phyloP scores from a whole-genome alignment of 495 filamentous ascomycete genomes.

The Penicillium arizonense region DNA sequence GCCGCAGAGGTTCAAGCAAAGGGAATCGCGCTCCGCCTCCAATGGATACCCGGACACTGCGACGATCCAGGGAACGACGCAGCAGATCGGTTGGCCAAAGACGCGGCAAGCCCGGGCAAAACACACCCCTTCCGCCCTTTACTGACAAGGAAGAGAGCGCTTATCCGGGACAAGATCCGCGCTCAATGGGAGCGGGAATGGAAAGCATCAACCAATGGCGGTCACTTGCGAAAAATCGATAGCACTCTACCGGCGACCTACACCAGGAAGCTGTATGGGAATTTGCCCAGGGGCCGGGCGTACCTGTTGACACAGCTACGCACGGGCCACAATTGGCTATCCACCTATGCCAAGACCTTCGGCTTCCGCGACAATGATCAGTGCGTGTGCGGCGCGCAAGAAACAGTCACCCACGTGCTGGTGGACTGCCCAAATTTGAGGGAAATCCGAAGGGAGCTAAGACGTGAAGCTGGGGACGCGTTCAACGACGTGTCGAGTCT shows the following conservation, averaged over 20 bases:
- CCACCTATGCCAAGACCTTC: neutral
- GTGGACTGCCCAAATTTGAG: neutral
- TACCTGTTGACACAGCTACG: neutral
- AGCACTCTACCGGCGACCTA: neutral
- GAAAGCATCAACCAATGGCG: neutral
- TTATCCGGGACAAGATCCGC: neutral
- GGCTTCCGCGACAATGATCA: neutral
- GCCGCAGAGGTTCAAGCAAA: slow-evolving; percentile 12
- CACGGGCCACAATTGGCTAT: slow-evolving; percentile 1
- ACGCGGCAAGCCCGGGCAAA: slow-evolving; percentile 11
- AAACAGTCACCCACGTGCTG: slow-evolving; percentile 1
- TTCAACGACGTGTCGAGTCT: neutral
- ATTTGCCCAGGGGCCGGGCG: neutral
- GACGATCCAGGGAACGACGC: slow-evolving; percentile 8
- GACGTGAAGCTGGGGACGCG: neutral
- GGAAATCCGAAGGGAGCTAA: neutral
- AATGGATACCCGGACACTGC: slow-evolving; percentile 20
- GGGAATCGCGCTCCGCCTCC: slow-evolving; percentile 13
- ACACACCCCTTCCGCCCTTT: slow-evolving; percentile 14
- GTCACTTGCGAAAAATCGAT: neutral
- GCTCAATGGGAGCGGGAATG: neutral
- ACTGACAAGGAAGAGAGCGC: slow-evolving; percentile 14
- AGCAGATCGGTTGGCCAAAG: slow-evolving; percentile 10
- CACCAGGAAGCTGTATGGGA: neutral
- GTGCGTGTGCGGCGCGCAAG: slow-evolving; percentile 4